Evolutionary conservation across 495 filamentous ascomycete species (phyloP).

Genomic region (Xylaria telfairii): DNA sequence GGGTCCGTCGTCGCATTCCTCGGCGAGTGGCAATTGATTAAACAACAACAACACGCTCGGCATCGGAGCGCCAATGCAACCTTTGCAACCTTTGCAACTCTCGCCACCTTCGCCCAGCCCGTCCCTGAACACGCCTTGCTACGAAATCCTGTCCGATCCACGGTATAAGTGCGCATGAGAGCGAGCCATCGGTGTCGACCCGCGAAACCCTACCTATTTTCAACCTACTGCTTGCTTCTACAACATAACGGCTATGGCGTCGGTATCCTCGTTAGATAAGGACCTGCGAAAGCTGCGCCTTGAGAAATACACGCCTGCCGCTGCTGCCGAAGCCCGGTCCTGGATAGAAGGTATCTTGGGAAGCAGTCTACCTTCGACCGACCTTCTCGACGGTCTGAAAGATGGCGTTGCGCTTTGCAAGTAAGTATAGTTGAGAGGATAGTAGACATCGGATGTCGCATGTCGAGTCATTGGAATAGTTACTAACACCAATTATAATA

Average conservation of each 20-base stretch:
- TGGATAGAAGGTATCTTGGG: constrained; percentile 90
- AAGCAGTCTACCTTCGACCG: constrained; percentile 69
- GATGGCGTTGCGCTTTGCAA: constrained; percentile 92
- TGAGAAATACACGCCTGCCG: constrained; percentile 91
- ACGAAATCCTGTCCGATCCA: not conserved
- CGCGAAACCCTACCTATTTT: not conserved
- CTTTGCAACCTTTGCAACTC: no score
- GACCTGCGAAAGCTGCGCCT: constrained; percentile 93
- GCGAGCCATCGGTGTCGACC: not conserved
- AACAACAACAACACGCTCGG: not conserved
- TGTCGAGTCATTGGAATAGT: not conserved
- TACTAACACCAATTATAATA: not conserved
- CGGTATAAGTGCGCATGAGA: not conserved
- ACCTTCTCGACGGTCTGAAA: constrained; percentile 84
- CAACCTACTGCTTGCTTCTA: not conserved
- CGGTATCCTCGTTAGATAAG: constrained; percentile 90
- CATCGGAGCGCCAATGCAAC: not conserved
- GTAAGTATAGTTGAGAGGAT: constrained; percentile 57
- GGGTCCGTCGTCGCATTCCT: constrained; percentile 10
- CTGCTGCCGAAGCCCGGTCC: constrained; percentile 80
- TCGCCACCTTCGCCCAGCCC: not conserved
- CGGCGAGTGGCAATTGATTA: not conserved
- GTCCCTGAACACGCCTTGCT: not conserved
- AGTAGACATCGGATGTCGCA: not conserved
- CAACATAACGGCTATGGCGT: constrained; percentile 70